Conservation (phyloP, 495 filamentous ascomycete species). For the Daldinia childiae region DNA sequence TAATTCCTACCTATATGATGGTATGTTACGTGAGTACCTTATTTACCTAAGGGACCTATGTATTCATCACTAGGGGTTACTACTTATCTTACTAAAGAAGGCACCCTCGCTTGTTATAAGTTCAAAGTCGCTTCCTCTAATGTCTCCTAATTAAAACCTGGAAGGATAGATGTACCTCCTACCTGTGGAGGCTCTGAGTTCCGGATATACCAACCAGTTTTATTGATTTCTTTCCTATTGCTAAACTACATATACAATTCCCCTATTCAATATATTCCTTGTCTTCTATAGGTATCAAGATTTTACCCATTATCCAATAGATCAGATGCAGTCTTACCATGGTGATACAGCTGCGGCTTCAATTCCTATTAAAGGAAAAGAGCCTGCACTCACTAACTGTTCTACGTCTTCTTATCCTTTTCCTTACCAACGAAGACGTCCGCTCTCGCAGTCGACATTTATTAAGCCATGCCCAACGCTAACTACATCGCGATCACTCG, state of each 20-base stretch:
- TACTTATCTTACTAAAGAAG: not conserved
- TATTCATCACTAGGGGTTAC: not conserved
- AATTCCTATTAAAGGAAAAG: conserved; percentile 25
- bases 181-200: not conserved
- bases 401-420: conserved; percentile 24
- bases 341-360: conserved; percentile 27
- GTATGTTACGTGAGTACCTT: too few species aligned
- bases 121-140: not conserved
- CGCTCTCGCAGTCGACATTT: conserved; percentile 37
- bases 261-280: conserved; percentile 6
- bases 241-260: not conserved
- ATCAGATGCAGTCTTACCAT: conserved; percentile 42
- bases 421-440: conserved; percentile 32
- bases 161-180: not conserved
- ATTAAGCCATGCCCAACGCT: conserved; percentile 28
- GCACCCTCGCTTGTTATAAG: not conserved
- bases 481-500: conserved; percentile 17
- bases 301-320: conserved; percentile 7
- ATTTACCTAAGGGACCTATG: not conserved
- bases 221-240: not conserved
- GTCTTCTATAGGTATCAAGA: conserved; percentile 4
- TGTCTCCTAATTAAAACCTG: not conserved
- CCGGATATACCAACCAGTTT: not conserved
- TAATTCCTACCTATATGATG: not conserved
- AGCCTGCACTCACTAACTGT: conserved; percentile 16